phyloP scores from a whole-genome alignment of 768 basidiomycete species.

The Boletus reticuloceps region DNA sequence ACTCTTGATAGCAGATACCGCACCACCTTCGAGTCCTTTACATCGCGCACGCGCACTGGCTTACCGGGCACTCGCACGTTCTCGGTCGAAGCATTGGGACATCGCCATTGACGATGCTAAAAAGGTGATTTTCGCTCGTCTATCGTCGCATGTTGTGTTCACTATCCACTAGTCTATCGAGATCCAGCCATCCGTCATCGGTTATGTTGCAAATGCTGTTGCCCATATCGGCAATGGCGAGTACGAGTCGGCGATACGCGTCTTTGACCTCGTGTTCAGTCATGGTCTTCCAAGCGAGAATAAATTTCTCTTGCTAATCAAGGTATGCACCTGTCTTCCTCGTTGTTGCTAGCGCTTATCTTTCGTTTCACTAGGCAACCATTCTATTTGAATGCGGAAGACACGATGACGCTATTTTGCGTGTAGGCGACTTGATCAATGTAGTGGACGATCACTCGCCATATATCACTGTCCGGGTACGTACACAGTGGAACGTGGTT shows the following conservation, averaged over 20 bases:
- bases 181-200: constrained; percentile 1
- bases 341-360: not conserved
- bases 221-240: not conserved
- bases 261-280: constrained; percentile 4
- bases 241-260: not conserved
- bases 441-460: too few relatives aligned
- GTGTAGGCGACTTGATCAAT: too few relatives aligned
- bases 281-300: not conserved
- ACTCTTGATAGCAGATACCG: not conserved
- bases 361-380: not conserved
- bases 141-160: not conserved
- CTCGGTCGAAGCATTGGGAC: not conserved
- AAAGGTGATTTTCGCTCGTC: not conserved
- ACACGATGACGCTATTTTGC: too few relatives aligned
- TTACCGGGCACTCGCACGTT: not conserved
- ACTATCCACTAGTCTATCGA: constrained; percentile 3
- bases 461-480: too few relatives aligned
- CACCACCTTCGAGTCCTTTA: not conserved
- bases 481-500: not conserved
- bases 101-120: constrained; percentile 6
- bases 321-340: not conserved
- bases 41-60: constrained; percentile 1
- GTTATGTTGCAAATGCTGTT: constrained; percentile 7
- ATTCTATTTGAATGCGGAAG: not conserved
- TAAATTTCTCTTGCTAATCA: constrained; percentile 4